Evolutionary conservation across 495 filamentous ascomycete species (phyloP), one percentile per base, ranked within the genome.

Genomic region (Darksidea phi): DNA sequence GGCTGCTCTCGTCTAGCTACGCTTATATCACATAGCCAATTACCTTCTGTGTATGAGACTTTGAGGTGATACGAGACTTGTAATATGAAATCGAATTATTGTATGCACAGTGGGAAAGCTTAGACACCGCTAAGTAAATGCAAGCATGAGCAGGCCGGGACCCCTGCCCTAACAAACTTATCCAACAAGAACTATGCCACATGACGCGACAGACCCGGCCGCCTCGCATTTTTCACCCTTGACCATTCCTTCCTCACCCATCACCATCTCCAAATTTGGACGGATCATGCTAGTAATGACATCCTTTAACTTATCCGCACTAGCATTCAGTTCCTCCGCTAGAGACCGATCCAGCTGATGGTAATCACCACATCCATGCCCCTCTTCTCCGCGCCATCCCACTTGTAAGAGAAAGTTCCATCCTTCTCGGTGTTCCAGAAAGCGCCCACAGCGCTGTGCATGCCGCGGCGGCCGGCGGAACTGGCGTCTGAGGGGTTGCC

Each of bases 381-480:
- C 79, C 84, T 87, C 71, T 77, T 82, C 75, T 91, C 89, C 20
- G 84, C 87, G 54, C 83, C 89, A 67, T 92, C 88, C 72, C 89
- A 96, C 78, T 98, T 97, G 79, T 86, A 95, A 71, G 86, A 96
- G 90, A 90, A 98, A 88, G 95, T 96, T 52, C 94, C 94, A 70
- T 98, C 94, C 57, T 85, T 90, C 79, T 95, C 92, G 69, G 94
- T 90, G 72, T 97, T 93, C 94, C 94, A 98, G 79, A 88, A 98
- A 1, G 91, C 95, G 41, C 90, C 94, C 0, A 88, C 89, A 15
- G 94, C 94, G 61, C 85, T 89, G 79, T 98, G 94, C 94, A 98
- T 96, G 42, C 94, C 94, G 51, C 93, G 83, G 59, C 91, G 84
- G 43, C 91, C 92, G 24, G 83, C 84, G 71, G 87, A 80, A 5